Evolutionary conservation across 78 protist species (phyloP).

Genomic region (Polysphondylium violaceum): DNA sequence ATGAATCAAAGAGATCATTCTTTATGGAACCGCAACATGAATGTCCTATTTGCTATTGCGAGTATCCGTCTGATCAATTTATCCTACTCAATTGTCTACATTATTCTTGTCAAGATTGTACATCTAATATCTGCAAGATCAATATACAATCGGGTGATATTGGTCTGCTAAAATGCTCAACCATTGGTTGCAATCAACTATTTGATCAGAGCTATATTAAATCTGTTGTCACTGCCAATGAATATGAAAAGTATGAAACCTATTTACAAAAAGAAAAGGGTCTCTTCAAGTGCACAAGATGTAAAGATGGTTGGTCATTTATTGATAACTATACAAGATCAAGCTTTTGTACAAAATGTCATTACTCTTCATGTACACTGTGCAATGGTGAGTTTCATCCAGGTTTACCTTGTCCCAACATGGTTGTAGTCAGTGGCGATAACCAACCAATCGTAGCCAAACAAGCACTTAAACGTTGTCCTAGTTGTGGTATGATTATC

Average conservation of each 20-base stretch:
- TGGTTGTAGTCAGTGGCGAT: no score
- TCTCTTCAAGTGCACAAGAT: neutral
- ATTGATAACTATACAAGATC: neutral
- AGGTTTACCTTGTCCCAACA: neutral
- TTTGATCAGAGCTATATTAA: neutral
- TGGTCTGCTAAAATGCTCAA: neutral
- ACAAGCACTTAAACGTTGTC: neutral
- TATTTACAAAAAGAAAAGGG: neutral
- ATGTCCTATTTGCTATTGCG: constrained; percentile 1
- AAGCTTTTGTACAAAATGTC: neutral
- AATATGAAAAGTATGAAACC: neutral
- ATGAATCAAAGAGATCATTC: constrained; percentile 3
- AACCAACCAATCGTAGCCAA: no score
- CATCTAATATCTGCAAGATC: neutral
- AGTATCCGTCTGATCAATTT: neutral
- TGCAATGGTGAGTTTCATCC: neutral
- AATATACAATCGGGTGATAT: neutral
- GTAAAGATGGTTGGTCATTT: neutral
- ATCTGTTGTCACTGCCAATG: neutral
- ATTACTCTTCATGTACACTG: neutral
- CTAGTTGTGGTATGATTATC: neutral
- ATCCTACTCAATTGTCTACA: neutral
- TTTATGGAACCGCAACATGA: neutral
- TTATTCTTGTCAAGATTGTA: neutral
- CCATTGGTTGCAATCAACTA: neutral